Conservation (phyloP, 2,329 filamentous ascomycete genomes). For the Colletotrichum karsti region DNA sequence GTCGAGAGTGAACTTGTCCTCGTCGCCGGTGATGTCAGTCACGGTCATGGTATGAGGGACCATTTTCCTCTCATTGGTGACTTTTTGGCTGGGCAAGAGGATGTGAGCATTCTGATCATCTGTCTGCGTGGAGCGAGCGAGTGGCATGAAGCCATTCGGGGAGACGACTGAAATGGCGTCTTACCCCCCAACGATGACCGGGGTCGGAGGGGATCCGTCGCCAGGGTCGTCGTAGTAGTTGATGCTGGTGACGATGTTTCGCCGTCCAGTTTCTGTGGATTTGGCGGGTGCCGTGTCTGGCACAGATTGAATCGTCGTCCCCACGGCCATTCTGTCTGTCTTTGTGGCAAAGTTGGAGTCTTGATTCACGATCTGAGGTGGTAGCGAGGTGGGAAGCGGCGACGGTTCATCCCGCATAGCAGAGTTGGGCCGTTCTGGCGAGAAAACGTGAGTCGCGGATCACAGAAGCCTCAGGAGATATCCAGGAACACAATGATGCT, state of each 20-base stretch:
- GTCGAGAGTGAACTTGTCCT: conserved; percentile 69
- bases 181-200: conserved; percentile 31
- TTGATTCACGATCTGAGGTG: neutral
- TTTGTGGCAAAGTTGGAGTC: neutral
- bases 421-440: neutral
- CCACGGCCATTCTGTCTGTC: neutral
- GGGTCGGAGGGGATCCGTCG: conserved; percentile 29
- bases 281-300: neutral
- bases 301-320: neutral
- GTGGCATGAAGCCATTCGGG: neutral
- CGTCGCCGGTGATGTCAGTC: conserved; percentile 69
- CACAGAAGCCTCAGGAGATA: neutral
- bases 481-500: neutral
- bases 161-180: conserved; percentile 15
- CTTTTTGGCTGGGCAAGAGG: conserved; percentile 41
- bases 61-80: conserved; percentile 76
- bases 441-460: neutral
- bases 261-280: neutral
- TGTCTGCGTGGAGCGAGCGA: neutral
- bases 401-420: neutral
- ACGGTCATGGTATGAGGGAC: conserved; percentile 60
- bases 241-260: conserved; percentile 25
- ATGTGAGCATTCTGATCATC: conserved; percentile 6
- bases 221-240: conserved; percentile 32
- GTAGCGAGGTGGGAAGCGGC: neutral